Base-by-base conservation (phyloP, 495 filamentous ascomycete genomes). In the Daldinia vernicosa region DNA sequence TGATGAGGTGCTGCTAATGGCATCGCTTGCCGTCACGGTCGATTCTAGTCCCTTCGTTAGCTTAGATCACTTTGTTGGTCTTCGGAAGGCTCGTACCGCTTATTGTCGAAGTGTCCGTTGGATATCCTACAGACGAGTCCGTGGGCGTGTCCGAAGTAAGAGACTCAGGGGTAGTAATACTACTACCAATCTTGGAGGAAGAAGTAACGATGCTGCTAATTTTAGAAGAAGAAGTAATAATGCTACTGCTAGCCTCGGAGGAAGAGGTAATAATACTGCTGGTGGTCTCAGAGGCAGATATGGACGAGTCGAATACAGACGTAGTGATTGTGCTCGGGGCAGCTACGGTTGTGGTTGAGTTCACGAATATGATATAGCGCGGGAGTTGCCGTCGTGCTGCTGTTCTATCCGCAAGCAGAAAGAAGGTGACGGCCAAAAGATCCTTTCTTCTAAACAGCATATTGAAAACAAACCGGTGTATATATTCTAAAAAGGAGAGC, bases 401-500 rank as follows among this genome's bases (percentile, higher is more conserved):
- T 12, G n/a, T 27, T 24, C 63, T 54, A 27, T 66, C 53, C 1
- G 53, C 45, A 43, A 67, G 60, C 32, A 72, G 45, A 60, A 63
- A 19, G 33, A 72, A 35, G 15, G 63, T 55, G 6, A 30, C 58
- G 15, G 43, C 17, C 19, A 72, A 39, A 17, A 30, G 45, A 19
- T 67, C 63, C 40, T 64, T 72, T 32, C 69, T 27, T 47, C n/a
- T 33, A 50, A 72, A 64, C 22, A 72, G n/a, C 69, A 72, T 72
- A 54, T 14, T 63, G 66, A 64, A 9, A 53, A 63, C 26, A 43
- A 37, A 37, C 50, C 17, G 28, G 37, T 64, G 35, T 32, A 43
- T 53, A 55, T 51, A 26, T 55, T 55, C 27, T 27, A 32, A 51
- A 54, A 67, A 63, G 6, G 60, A 64, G 17, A 11, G 54, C 52